These are phyloP conservation scores for Psidium friedrichsthalianum DNA, from an alignment of 345 rosid genomes.

Conservation along the genomic window DNA sequence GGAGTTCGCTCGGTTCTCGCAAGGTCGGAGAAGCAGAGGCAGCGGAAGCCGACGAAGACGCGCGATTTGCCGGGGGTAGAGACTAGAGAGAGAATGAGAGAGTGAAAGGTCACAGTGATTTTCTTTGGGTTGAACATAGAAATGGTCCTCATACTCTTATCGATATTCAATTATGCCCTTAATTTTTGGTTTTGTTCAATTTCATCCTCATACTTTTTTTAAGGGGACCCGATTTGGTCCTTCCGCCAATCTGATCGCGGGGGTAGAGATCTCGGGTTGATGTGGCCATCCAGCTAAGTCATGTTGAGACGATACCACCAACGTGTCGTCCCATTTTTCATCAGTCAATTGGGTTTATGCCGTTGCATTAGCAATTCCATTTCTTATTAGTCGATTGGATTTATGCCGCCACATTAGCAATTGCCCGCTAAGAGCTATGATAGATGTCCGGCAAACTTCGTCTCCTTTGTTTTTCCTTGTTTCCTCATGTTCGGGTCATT, in stretches of 20 bases:
- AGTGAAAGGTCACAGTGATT: neutral
- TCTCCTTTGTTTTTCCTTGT: too few relatives aligned
- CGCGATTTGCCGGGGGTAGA: neutral
- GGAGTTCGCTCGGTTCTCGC: constrained; percentile 35
- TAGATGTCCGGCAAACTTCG: too few relatives aligned
- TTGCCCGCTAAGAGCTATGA: too few relatives aligned
- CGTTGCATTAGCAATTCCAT: neutral
- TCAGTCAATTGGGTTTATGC: neutral
- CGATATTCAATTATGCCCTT: neutral
- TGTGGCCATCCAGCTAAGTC: neutral
- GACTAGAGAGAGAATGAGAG: neutral
- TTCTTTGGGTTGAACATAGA: neutral
- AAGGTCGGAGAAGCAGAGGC: constrained; percentile 14
- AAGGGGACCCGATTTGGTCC: neutral
- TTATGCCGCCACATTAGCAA: neutral
- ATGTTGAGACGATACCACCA: neutral
- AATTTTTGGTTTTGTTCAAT: neutral
- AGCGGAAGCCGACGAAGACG: neutral
- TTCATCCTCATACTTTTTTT: neutral
- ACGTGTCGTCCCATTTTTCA: neutral
- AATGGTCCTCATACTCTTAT: neutral
- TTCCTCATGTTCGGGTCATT: too few relatives aligned
- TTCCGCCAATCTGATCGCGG: neutral
- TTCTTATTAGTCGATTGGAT: neutral
- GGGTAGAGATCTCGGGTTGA: neutral